Evolutionary conservation across 2,329 filamentous ascomycete species (phyloP), one percentile per base, ranked within the genome.

Genomic region (Aureobasidium vineae): DNA sequence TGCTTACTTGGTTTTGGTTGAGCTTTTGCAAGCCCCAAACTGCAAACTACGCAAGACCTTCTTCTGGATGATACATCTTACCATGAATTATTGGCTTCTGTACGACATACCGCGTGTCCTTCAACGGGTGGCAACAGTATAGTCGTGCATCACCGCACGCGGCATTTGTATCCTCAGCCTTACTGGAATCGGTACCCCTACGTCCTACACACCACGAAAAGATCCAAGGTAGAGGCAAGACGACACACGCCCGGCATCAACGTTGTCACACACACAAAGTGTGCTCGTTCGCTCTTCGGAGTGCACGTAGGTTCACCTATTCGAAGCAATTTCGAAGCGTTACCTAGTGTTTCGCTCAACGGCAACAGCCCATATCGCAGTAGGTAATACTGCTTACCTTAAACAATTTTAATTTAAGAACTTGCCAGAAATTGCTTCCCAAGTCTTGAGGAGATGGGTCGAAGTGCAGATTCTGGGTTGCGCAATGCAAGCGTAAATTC

Each of bases 401-500:
- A 6, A 26, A 15, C 15, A 2, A 33, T 33, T 8, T 33, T 33
- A 8, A 8, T 10, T 33, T 11, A 10, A 10, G 33, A 10, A 33
- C 2, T 33, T 33, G 33, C 33, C 33, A 11, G 4, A 19, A 38
- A 3, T 7, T 13, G 33, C 16, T 23, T 15, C 50, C 23, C 10
- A 23, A 23, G 6, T 33, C 19, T 53, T 33, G 49, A 53, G 26
- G 6, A 36, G 33, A 36, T 56, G n/a, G 38, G 23, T 5, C 28
- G 16, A 38, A 23, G 57, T 11, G 31, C 41, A 61, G 31, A 8
- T 49, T 23, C 43, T 21, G 31, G 43, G 40, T 61, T 31, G 31
- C 43, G 43, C 57, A 61, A 61, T 49, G 43, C 43, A 61, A 61
- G 31, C 40, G 28, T 10, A 36, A 28, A 47, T 36, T 38, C 8